phyloP scores from a whole-genome alignment of 352 stramenopile genomes.

The Pythium angustatum region DNA sequence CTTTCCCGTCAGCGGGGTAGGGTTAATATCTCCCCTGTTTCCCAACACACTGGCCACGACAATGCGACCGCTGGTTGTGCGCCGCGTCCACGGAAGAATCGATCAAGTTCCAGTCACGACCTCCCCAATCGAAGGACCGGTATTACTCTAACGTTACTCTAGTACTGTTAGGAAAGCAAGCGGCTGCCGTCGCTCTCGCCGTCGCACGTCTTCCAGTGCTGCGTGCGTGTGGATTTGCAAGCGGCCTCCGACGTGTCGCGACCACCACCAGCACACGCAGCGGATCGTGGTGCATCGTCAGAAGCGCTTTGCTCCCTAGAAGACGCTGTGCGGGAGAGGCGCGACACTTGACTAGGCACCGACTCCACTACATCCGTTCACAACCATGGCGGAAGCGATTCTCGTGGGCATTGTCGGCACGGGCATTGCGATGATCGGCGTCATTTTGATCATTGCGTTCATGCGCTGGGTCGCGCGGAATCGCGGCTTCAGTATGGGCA shows the following conservation, averaged over 20 bases:
- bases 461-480: constrained; percentile 28
- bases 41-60: constrained; percentile 1
- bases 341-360: too few relatives aligned
- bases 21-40: not conserved
- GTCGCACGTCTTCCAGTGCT: too few relatives aligned
- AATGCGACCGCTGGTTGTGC: constrained; percentile 1
- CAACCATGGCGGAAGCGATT: constrained; percentile 26
- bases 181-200: too few relatives aligned
- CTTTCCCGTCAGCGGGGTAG: too few relatives aligned
- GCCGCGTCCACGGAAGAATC: constrained; percentile 17
- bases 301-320: not conserved
- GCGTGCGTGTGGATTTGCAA: not conserved
- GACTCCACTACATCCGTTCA: too few relatives aligned
- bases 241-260: not conserved
- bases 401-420: constrained; percentile 32
- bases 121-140: too few relatives aligned
- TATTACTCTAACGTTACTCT: too few relatives aligned
- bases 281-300: too few relatives aligned
- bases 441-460: constrained; percentile 30
- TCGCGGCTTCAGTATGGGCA: constrained; percentile 24
- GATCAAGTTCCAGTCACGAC: not conserved
- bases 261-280: not conserved
- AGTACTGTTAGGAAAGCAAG: too few relatives aligned
- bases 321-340: too few relatives aligned
- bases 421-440: constrained; percentile 24